Evolutionary conservation across 495 filamentous ascomycete species (phyloP), one percentile per base, ranked within the genome.

Genomic region (Podospora comata): DNA sequence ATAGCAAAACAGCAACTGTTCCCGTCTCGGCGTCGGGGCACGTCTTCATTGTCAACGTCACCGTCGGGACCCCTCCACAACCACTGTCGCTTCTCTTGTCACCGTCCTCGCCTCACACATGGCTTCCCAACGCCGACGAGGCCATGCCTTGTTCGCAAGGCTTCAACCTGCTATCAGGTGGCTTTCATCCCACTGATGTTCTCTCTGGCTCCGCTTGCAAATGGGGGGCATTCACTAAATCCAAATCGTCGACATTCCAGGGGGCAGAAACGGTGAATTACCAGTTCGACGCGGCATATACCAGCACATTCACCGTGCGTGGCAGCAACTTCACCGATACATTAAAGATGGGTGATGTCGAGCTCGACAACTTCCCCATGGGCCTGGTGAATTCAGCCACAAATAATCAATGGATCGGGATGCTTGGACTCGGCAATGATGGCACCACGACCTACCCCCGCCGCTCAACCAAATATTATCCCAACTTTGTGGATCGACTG

Each of bases 401-500:
- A 0, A 63, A 63, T 15, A 27, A 63, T 11, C 61, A 63, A 44
- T 63, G 30, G 27, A 48, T 63, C 2, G 61, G 61, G 13, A 63
- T 63, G 61, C 32, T 63, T 15, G 61, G 61, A 44, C 61, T 63
- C 18, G 61, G 61, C 28, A 63, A 63, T n/a, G 61, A 63, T 26
- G 63, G 55, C 56, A 66, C 56, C 32, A 69, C 68, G 19, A 61
- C 28, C 63, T 69, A 34, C 19, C 68, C 68, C 11, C 57, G 64
- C 3, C 39, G 19, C 16, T 69, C 68, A 13, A 27, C 64, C 58
- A 61, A 44, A n/a, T 66, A 69, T 20, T 62, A 62, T 9, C 68
- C 68, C 28, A 94, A 93, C 74, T 82, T 95, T 27, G 87, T 90
- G 16, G 80, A 84, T 65, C 78, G 85, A 2, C 81, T 96, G 80